Evolutionary conservation across 2,329 filamentous ascomycete species (phyloP), one percentile per base, ranked within the genome.

Genomic region (Lomentospora prolificans): DNA sequence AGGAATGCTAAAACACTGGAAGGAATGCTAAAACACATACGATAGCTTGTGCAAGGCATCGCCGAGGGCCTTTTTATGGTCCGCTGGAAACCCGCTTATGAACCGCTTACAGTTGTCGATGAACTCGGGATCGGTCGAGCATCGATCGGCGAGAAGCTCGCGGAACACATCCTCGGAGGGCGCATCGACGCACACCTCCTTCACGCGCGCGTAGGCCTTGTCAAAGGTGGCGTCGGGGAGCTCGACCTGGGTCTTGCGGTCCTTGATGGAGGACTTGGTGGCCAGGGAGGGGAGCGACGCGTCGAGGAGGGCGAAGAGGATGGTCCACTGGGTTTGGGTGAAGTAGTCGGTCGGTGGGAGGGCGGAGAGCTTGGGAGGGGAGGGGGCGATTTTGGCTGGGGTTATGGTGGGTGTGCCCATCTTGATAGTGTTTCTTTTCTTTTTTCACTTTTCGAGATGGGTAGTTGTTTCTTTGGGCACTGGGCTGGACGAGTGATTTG

Each of bases 221-320:
- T 76, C 70, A 60, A 81, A 80, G 51, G 78, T 73, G n/a, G 67
- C 67, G 54, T 79, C 73, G 0, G 76, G 65, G 10, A 84, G 68
- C 14, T 66, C 65, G 14, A 81, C 66, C 58, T 79, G 73, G 31
- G 61, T 66, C 3, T 65, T 63, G 22, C 64, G 63, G 61, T 79
- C 73, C 10, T 64, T 64, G 19, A 67, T 61, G 19, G 66, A 61
- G 17, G 53, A 33, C 28, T 55, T 25, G 12, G 72, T 68, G 12
- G 72, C 64, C 58, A 88, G 73, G 19, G 82, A 76, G 2, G 85
- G 84, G 30, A 89, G 68, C 17, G 81, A 67, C n/a, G 76, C 78
- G 60, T 84, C 80, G 41, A 83, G 66, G 5, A 84, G 67, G 2
- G 80, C 71, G 60, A 76, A 71, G 44, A 84, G 63, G 2, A 77